Conservation (phyloP, 2,329 filamentous ascomycete genomes). For the Pseudogymnoascus sp. region DNA sequence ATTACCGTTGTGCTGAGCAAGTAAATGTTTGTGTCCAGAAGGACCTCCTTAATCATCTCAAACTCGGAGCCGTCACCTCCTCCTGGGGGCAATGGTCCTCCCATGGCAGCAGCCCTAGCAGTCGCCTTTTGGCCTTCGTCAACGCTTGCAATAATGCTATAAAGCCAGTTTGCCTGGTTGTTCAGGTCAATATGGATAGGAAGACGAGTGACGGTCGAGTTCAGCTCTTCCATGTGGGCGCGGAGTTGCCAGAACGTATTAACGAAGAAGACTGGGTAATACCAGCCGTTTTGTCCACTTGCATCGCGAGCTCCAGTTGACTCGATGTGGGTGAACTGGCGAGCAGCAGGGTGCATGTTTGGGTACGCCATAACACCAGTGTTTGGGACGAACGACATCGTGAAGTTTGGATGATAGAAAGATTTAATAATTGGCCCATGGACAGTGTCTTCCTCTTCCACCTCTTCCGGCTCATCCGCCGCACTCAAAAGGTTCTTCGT, state of each 20-base stretch:
- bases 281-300: constrained; percentile 85
- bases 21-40: constrained; percentile 89
- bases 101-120: constrained; percentile 65
- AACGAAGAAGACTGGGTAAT: constrained; percentile 80
- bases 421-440: constrained; percentile 66
- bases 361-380: constrained; percentile 62
- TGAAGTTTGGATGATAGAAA: constrained; percentile 94
- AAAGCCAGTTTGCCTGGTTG: constrained; percentile 84
- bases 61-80: constrained; percentile 88
- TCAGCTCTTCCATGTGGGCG: constrained; percentile 83
- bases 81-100: constrained; percentile 50
- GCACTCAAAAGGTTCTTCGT: constrained; percentile 71
- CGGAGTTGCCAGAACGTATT: constrained; percentile 98
- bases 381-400: constrained; percentile 77
- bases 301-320: constrained; percentile 72
- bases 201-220: constrained; percentile 76
- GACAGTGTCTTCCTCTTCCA: constrained; percentile 41
- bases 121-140: constrained; percentile 84
- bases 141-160: constrained; percentile 73
- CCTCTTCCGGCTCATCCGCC: constrained; percentile 42
- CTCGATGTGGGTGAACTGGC: constrained; percentile 75
- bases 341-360: constrained; percentile 63
- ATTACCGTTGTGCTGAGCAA: constrained; percentile 77
- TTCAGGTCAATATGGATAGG: constrained; percentile 78
- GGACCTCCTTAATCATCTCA: constrained; percentile 93